A percentile compares a stretch with the other conserved stretches of the same genome.
These are phyloP conservation scores for Gastroboletus turbinatus DNA, from an alignment of 1,284 basidiomycete species.

Conservation along the genomic window DNA sequence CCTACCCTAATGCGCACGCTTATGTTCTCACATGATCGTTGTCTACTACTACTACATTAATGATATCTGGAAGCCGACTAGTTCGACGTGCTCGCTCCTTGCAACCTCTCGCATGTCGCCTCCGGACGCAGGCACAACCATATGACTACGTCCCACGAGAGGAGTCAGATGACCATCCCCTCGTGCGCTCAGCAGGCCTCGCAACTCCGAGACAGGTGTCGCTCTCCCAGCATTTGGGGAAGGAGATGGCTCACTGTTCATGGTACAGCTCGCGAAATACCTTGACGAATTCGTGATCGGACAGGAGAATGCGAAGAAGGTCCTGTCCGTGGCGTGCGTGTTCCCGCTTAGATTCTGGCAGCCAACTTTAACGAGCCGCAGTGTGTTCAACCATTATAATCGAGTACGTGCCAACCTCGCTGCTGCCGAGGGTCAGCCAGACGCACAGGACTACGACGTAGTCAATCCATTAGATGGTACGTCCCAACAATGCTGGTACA, in stretches of 20 bases:
- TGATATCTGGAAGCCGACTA: slow-evolving; percentile 21
- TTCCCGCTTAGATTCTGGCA: slow-evolving; percentile 13
- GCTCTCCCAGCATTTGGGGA: background rate
- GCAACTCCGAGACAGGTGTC: slow-evolving; percentile 72
- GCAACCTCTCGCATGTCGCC: slow-evolving; percentile 23
- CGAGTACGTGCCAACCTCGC: slow-evolving; percentile 68
- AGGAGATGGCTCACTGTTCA: slow-evolving; percentile 7
- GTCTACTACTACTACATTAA: slow-evolving; percentile 2
- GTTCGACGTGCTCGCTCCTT: slow-evolving; percentile 21
- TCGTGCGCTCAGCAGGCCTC: slow-evolving; percentile 42
- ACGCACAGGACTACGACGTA: slow-evolving; percentile 32
- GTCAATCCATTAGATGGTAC: slow-evolving; percentile 35
- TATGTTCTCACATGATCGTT: background rate
- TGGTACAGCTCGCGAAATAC: slow-evolving; percentile 74
- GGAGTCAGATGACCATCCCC: slow-evolving; percentile 28
- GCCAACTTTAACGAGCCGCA: slow-evolving; percentile 33
- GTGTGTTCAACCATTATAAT: slow-evolving; percentile 92
- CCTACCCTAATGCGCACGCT: slow-evolving; percentile 4
- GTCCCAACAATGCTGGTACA: slow-evolving; percentile 11
- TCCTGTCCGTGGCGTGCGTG: slow-evolving; percentile 85
- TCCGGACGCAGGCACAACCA: slow-evolving; percentile 46
- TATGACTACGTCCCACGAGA: slow-evolving; percentile 39
- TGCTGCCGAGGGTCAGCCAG: slow-evolving; percentile 45
- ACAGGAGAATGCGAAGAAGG: slow-evolving; percentile 90
- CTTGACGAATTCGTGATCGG: slow-evolving; percentile 91